Conservation (phyloP, 2,329 filamentous ascomycete species). For the Atkinsonella texensis region DNA sequence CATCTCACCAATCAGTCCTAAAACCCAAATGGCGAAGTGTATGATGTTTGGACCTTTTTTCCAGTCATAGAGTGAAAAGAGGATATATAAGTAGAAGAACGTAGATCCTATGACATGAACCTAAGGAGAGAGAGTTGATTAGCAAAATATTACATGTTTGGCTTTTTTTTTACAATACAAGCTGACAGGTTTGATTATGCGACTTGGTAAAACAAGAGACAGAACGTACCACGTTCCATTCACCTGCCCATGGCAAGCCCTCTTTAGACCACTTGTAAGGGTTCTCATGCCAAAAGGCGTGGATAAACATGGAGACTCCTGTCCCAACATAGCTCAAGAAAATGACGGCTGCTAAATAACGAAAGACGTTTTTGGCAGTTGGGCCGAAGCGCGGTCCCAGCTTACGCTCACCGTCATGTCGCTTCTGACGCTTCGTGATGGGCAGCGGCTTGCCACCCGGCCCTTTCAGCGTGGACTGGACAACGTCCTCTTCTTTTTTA, state of each 20-base stretch:
- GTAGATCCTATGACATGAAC: slow-evolving; percentile 76
- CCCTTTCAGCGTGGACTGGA: slow-evolving; percentile 46
- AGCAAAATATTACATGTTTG: not conserved
- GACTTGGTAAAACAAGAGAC: not conserved
- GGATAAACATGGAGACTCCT: slow-evolving; percentile 58
- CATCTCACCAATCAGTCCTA: slow-evolving; percentile 61
- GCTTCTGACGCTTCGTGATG: slow-evolving; percentile 44
- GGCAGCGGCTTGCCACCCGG: slow-evolving; percentile 83
- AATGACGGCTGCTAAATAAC: slow-evolving; percentile 58
- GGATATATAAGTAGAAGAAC: slow-evolving; percentile 76
- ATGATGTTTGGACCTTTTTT: slow-evolving; percentile 67
- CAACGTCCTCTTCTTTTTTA: slow-evolving; percentile 34
- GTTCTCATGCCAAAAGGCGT: slow-evolving; percentile 46
- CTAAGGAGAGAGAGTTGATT: slow-evolving; percentile 30
- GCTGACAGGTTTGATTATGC: too few relatives aligned
- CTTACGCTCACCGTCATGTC: slow-evolving; percentile 33
- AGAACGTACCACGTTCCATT: slow-evolving; percentile 58
- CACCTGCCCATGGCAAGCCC: slow-evolving; percentile 60
- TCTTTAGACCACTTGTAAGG: slow-evolving; percentile 26
- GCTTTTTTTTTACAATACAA: too few relatives aligned
- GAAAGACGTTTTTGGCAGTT: slow-evolving; percentile 60
- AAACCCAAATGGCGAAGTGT: slow-evolving; percentile 68
- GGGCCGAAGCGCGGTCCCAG: slow-evolving; percentile 46
- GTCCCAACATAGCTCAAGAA: slow-evolving; percentile 67
- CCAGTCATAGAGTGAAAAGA: slow-evolving; percentile 78